Conservation (phyloP, 1,284 basidiomycete genomes). For the Serendipita sp. region DNA sequence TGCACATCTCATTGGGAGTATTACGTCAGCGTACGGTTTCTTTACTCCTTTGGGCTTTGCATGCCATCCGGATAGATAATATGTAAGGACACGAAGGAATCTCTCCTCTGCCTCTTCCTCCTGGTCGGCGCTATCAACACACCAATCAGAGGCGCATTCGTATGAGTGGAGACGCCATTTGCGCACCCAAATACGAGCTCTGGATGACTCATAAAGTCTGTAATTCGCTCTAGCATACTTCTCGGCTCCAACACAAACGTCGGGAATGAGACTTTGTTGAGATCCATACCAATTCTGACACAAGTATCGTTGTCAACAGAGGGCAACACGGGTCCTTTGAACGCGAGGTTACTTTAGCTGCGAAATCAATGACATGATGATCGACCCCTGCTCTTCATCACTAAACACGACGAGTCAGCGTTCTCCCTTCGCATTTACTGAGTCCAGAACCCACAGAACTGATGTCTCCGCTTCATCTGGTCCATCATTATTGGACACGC, state of each 20-base stretch:
- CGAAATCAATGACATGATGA: conserved; percentile 66
- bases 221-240: conserved; percentile 89
- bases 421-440: conserved; percentile 17
- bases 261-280: conserved; percentile 83
- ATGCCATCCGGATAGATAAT: conserved; percentile 99
- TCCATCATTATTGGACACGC: conserved; percentile 6
- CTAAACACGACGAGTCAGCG: conserved; percentile 22
- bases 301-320: not conserved
- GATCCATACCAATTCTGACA: conserved; percentile 82
- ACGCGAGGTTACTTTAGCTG: conserved; percentile 52
- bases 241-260: conserved; percentile 92
- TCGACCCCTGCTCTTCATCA: conserved; percentile 70
- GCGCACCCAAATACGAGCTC: conserved; percentile 91
- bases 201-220: conserved; percentile 98
- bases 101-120: conserved; percentile 75
- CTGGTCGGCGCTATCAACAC: conserved; percentile 45
- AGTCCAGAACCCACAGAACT: not conserved
- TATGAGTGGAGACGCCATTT: conserved; percentile 12
- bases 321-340: not conserved
- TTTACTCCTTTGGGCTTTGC: conserved; percentile 99
- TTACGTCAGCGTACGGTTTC: conserved; percentile 64
- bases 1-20: not conserved
- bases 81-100: conserved; percentile 82
- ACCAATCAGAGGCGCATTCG: conserved; percentile 12
- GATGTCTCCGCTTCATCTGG: conserved; percentile 7